phyloP scores from a whole-genome alignment of 495 filamentous ascomycete genomes.

The Lasiosphaeriaceae sp. region DNA sequence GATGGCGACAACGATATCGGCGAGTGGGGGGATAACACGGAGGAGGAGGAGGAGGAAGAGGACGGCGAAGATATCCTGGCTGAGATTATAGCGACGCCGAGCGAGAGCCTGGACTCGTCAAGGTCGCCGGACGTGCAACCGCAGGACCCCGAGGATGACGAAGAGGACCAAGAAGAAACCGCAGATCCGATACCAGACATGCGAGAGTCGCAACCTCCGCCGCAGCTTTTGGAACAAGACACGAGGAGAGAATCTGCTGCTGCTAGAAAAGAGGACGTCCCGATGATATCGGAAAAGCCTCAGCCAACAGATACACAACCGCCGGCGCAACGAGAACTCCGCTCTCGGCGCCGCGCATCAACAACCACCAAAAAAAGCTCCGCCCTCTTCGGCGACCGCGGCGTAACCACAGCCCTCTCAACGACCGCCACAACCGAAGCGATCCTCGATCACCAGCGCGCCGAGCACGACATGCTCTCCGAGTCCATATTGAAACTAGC shows the following conservation, averaged over 20 bases:
- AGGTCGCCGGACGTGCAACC: conserved; percentile 21
- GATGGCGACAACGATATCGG: conserved; percentile 19
- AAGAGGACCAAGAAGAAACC: conserved; percentile 9
- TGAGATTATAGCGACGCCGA: conserved; percentile 43
- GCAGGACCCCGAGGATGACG: conserved; percentile 10
- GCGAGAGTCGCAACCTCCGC: conserved; percentile 9
- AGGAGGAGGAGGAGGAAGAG: conserved; percentile 45
- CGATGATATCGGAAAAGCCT: background rate
- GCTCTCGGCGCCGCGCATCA: background rate
- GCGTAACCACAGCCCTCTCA: background rate
- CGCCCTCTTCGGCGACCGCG: conserved; percentile 33
- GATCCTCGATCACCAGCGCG: conserved; percentile 66
- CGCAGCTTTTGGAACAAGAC: background rate
- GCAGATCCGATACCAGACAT: conserved; percentile 2
- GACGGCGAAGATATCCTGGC: conserved; percentile 51
- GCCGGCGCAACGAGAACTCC: background rate
- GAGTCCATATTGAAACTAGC: conserved; percentile 74
- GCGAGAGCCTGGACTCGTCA: conserved; percentile 41
- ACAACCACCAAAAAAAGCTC: conserved; percentile 10
- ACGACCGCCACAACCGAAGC: conserved; percentile 49
- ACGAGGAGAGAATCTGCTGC: background rate
- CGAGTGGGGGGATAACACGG: conserved; percentile 31
- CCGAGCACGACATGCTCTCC: conserved; percentile 82
- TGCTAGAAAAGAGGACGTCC: background rate
- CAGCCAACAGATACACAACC: background rate